phyloP scores from a whole-genome alignment of 352 stramenopile species.

The Globisporangium recalcitrans region DNA sequence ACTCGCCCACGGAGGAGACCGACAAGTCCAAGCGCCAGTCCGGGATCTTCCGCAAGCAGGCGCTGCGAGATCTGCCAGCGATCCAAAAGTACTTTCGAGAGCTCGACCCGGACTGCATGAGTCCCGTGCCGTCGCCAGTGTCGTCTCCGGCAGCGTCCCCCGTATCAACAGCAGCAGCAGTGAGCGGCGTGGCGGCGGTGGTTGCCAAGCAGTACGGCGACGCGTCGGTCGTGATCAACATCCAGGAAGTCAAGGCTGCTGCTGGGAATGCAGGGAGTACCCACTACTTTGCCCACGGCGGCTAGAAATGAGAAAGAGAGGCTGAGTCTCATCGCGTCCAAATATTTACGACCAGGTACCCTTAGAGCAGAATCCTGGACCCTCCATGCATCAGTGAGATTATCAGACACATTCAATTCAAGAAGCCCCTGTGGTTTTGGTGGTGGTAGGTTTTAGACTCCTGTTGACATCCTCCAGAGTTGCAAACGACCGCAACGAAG shows the following conservation, averaged over 20 bases:
- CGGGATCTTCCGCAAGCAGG: slow-evolving; percentile 6
- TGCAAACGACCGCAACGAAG: neutral
- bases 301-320: neutral
- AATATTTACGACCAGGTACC: neutral
- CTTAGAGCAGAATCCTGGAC: neutral
- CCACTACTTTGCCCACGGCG: neutral
- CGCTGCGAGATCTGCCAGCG: slow-evolving; percentile 3
- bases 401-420: neutral
- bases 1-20: slow-evolving; percentile 12
- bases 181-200: neutral
- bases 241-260: slow-evolving; percentile 11
- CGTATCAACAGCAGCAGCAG: slow-evolving; percentile 1
- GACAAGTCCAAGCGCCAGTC: neutral
- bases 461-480: neutral
- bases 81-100: slow-evolving; percentile 15
- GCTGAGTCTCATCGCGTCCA: neutral
- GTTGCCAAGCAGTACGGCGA: slow-evolving; percentile 4
- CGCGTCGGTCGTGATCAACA: slow-evolving; percentile 10
- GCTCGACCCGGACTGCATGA: slow-evolving; percentile 5
- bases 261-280: neutral
- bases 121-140: neutral
- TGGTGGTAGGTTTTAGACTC: neutral
- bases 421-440: neutral
- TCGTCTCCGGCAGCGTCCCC: neutral
- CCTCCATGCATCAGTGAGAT: neutral